A percentile compares a stretch with the other conserved stretches of the same genome.
These are phyloP conservation scores for Annulohypoxylon moriforme DNA, from an alignment of 495 filamentous ascomycete genomes.

Conservation along the genomic window DNA sequence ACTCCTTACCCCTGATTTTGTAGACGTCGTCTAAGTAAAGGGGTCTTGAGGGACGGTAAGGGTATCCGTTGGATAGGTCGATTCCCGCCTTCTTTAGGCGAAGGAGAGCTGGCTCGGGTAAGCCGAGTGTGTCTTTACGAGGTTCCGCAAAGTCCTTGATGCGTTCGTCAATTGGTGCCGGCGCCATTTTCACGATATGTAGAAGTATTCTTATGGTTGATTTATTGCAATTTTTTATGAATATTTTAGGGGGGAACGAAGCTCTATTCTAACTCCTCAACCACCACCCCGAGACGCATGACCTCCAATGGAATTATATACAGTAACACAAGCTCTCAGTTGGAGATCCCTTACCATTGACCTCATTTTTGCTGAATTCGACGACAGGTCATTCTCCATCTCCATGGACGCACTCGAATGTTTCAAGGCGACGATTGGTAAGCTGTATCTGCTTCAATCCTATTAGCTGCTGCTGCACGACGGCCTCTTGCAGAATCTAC, in stretches of 20 bases:
- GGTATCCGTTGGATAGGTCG: slow-evolving; percentile 73
- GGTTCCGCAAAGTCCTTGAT: slow-evolving; percentile 70
- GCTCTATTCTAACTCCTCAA: not conserved
- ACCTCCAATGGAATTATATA: slow-evolving; percentile 29
- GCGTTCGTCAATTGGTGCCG: slow-evolving; percentile 64
- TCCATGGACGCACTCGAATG: slow-evolving; percentile 1
- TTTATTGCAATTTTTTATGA: not conserved
- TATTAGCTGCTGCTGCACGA: not conserved
- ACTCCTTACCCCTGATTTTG: slow-evolving; percentile 69
- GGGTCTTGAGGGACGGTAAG: slow-evolving; percentile 72
- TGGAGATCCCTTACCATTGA: slow-evolving; percentile 21
- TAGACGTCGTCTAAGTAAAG: slow-evolving; percentile 74
- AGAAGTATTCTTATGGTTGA: not conserved
- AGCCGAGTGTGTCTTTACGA: slow-evolving; percentile 69
- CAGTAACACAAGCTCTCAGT: not conserved
- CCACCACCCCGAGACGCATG: not conserved
- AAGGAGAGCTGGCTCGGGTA: slow-evolving; percentile 64
- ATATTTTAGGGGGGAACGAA: not conserved
- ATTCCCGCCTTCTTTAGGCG: slow-evolving; percentile 72
- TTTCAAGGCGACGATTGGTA: slow-evolving; percentile 26
- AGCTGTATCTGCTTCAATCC: slow-evolving; percentile 18
- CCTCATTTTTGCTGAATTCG: slow-evolving; percentile 11
- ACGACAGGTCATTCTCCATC: slow-evolving; percentile 16
- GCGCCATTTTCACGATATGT: slow-evolving; percentile 50
- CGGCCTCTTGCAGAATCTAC: slow-evolving; percentile 15